Base-by-base conservation (phyloP, 2,329 filamentous ascomycete genomes). In the Dendrostoma leiphaemia region DNA sequence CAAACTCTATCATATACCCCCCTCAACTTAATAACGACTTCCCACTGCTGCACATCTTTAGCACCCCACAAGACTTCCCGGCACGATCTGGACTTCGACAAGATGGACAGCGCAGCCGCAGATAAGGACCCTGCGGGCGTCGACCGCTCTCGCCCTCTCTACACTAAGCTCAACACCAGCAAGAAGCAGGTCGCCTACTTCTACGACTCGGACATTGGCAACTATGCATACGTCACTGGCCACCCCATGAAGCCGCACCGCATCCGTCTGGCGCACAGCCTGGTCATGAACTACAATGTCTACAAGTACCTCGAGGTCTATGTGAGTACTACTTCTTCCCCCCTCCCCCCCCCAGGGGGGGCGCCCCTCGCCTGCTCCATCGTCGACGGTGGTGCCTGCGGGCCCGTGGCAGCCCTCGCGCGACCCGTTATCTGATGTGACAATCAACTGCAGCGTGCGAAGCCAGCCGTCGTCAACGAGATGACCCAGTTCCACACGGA, bases 221-320 rank as follows among this genome's bases (percentile, higher is more conserved):
- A 97, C 73, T 97, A 97, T 77, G 92, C 93, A 69, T 97, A 97
- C 68, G 91, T 96, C 54, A 91, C 91, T 59, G 91, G 91, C 19
- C 94, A 99, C 77, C 94, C 94, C 38, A 99, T 99, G 94, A 99
- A 99, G 73, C 94, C 94, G 59, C 96, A 96, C 82, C 88, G 94
- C 21, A 87, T 99, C 65, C 91, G 92, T 19, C 76, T 99, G 62
- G 95, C 94, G 47, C 96, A 99, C 71, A 94, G 95, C 66, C 81
- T 99, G 62, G 91, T 99, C 53, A 89, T 97, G 79, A 91, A 94
- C 56, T 97, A 97, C 75, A 91, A 93, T 57, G 84, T 97, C 57
- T 95, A 97, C 72, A 89, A 94, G 71, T 92, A 92, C 65, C 96
- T 99, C 88, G 93, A 97, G 70, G 88, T 96, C 44, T 97, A 96